Evolutionary conservation across 1,139 yeast species (phyloP), one percentile per base, ranked within the genome.

Genomic region (Scheffersomyces insectosa): DNA sequence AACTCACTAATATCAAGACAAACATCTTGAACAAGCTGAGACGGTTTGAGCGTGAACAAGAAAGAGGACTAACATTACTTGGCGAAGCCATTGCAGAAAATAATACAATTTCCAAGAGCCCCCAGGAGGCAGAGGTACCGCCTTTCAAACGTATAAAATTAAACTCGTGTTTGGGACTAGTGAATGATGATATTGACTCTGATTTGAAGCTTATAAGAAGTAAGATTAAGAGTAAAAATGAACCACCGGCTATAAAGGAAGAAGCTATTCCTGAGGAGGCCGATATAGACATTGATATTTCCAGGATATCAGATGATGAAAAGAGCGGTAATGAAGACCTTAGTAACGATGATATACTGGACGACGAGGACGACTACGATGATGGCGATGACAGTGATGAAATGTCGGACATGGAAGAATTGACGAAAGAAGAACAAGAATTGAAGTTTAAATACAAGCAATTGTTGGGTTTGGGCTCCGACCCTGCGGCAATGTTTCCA

Each of bases 1-100:
- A 72, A 46, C 43, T 66, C 25, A 65, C 75, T 2, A 58, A 62
- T 42, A 62, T 64, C 30, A 67, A 43, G 33, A 37, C 39, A 8
- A 42, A 37, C 13, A 50, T 52, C 12, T 39, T 57, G 30, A 42
- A 47, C 14, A 42, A 47, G 5, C 28, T 45, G 20, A 42, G 47
- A 2, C 27, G 37, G n/a, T 49, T 49, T 34, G 33, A 42, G 10
- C 33, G 39, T 4, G 28, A 45, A 7, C 52, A 50, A 37, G 20
- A 31, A 15, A 15, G 34, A 7, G 34, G 20, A 14, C 25, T 20
- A 20, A 20, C 25, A 20, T 20, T 20, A 20, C 25, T 20, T 20
- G 25, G 25, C 2, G 25, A 20, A 20, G 6, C 8, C 6, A 4
- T 20, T 20, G 6, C 20, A 16, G 25, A 20, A 20, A 20, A 5